A percentile compares a stretch with the other conserved stretches of the same genome.
Evolutionary conservation across 306 rosid species (phyloP).

Genomic region (Lathyrus oleraceus): DNA sequence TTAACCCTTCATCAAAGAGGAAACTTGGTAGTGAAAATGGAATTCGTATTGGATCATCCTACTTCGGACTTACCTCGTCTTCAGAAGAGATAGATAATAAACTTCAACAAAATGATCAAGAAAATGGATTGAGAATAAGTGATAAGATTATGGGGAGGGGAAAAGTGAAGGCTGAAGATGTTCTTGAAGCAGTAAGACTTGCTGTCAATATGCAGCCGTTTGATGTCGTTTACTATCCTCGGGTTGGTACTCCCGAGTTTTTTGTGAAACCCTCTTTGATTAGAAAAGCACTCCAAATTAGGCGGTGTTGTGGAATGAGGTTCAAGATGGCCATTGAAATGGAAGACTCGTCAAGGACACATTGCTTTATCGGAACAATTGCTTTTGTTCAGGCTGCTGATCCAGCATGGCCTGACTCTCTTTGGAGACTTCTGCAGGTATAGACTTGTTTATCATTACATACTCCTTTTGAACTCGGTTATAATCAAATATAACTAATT

Average conservation of each 20-base stretch:
- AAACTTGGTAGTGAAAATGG: slow-evolving; percentile 50
- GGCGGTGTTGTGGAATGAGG: slow-evolving; percentile 82
- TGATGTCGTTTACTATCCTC: slow-evolving; percentile 80
- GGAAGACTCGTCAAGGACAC: slow-evolving; percentile 65
- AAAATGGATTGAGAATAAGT: no score
- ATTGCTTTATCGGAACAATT: slow-evolving; percentile 73
- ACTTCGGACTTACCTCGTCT: no score
- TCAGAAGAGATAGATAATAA: no score
- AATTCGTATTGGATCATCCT: slow-evolving; percentile 41
- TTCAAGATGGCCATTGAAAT: slow-evolving; percentile 89
- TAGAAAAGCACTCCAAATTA: slow-evolving; percentile 55
- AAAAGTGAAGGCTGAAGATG: slow-evolving; percentile 63
- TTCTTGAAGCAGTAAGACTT: slow-evolving; percentile 62
- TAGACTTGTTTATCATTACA: slow-evolving; percentile 3
- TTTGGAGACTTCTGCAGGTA: slow-evolving; percentile 94
- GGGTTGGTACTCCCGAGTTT: slow-evolving; percentile 79
- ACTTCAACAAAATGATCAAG: no score
- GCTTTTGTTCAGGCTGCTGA: slow-evolving; percentile 68
- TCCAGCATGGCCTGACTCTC: slow-evolving; percentile 76
- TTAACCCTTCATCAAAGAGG: slow-evolving; percentile 57
- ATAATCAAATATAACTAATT: no score
- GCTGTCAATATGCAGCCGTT: slow-evolving; percentile 60
- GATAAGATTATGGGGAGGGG: slow-evolving; percentile 44
- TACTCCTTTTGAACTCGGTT: background rate
- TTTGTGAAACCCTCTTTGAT: no score